Base-by-base conservation (phyloP, 2,329 filamentous ascomycete genomes). In the Lecanoromycetidae sp. region DNA sequence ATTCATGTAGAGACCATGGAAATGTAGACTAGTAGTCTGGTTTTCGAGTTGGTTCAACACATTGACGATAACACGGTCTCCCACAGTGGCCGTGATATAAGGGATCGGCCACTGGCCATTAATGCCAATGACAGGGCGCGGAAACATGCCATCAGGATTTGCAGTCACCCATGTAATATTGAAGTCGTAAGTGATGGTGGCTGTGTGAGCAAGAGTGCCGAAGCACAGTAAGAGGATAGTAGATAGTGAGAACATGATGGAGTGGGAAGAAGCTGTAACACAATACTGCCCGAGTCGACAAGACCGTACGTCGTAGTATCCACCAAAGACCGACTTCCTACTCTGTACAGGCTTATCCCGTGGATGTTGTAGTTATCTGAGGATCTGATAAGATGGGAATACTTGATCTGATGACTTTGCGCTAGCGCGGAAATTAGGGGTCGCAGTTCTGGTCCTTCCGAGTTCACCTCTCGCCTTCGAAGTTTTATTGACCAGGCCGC, bases 31-130 rank as follows among this genome's bases (percentile, higher is more conserved):
- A 0, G 79, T 82, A 2, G 70, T 67, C 60, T 80, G 71, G 57
- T 84, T 79, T 5, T 74, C 75, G 5, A 83, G 66, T 19, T 67
- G 63, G 58, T 83, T 83, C 51, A 69, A 63, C 35, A 75, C 68
- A 46, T 77, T 76, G 51, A 82, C 65, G 49, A 81, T 58, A 42
- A 82, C 54, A 19, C 66, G 70, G 58, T 85, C 81, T 48, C 80
- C 80, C 41, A 79, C 66, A 39, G 71, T 72, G 30, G 75, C 80
- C 43, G 75, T 70, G 48, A 87, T 79, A 22, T 65, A 63, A 1
- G 85, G 84, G 44, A 83, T 72, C 1, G 84, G 85, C 81, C 84
- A 87, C 65, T 80, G 62, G 4, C 76, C 76, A 57, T 91, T 90
- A 66, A 91, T 82, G 37, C 82, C 83, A 58, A 90, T 84, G 3